These are phyloP conservation scores for Isatis lusitanica DNA, from an alignment of 441 rosid genomes.

Conservation along the genomic window DNA sequence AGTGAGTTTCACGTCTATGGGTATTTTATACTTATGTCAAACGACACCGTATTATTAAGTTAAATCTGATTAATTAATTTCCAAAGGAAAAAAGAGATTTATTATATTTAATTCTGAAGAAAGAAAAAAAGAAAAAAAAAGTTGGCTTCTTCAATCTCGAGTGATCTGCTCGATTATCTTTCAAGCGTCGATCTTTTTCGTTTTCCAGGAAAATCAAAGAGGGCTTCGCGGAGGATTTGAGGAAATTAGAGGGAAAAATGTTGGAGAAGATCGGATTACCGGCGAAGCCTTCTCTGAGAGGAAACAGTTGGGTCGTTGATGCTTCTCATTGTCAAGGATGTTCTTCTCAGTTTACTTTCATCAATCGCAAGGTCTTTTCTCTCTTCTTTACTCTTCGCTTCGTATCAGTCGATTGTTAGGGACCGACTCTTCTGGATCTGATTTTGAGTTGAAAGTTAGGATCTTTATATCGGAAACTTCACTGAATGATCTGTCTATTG, in stretches of 20 bases:
- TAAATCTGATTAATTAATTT: neutral
- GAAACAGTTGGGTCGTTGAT: conserved; percentile 83
- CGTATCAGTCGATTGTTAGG: conserved; percentile 1
- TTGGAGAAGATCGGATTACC: conserved; percentile 96
- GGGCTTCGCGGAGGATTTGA: neutral
- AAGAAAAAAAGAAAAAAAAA: neutral
- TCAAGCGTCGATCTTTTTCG: neutral
- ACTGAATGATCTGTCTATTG: neutral
- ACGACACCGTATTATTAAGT: conserved; percentile 2
- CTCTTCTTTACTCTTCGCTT: neutral
- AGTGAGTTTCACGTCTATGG: neutral
- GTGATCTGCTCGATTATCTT: conserved; percentile 5
- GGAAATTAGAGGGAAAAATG: conserved; percentile 39
- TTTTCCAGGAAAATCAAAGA: conserved; percentile 5
- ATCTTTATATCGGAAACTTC: neutral
- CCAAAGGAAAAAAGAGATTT: no score
- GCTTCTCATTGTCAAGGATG: conserved; percentile 97
- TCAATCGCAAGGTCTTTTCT: conserved; percentile 88
- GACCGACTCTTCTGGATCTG: conserved; percentile 19
- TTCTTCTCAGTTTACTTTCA: conserved; percentile 88
- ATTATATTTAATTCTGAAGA: neutral
- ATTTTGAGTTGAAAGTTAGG: neutral
- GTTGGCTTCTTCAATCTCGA: neutral
- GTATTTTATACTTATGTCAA: neutral
- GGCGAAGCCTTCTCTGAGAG: conserved; percentile 80